Evolutionary conservation across 345 rosid species (phyloP).

Genomic region (Gossypium anomalum): DNA sequence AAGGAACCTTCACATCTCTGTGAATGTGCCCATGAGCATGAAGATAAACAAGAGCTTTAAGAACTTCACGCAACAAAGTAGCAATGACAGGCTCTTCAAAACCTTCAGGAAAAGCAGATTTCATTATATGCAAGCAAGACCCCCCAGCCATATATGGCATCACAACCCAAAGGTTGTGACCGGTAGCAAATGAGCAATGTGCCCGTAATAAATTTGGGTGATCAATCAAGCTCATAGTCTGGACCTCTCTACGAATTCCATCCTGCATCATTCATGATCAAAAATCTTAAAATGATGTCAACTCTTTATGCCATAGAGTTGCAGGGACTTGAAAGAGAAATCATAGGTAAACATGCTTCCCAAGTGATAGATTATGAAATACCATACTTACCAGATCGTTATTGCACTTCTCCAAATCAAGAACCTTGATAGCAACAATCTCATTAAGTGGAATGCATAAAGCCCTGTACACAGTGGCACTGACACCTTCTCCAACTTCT

Average conservation of each 20-base stretch:
- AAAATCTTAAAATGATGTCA: neutral
- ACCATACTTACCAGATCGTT: constrained; percentile 67
- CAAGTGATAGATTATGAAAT: constrained; percentile 14
- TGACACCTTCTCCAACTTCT: constrained; percentile 98
- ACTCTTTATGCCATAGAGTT: neutral
- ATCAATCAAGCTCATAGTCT: constrained; percentile 82
- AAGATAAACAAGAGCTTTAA: constrained; percentile 94
- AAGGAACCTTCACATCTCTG: constrained; percentile 90
- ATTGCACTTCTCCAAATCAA: constrained; percentile 95
- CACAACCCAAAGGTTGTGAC: constrained; percentile 91
- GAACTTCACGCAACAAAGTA: constrained; percentile 77
- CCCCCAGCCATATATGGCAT: constrained; percentile 99
- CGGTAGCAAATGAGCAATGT: constrained; percentile 83
- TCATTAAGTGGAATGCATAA: constrained; percentile 86
- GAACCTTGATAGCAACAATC: constrained; percentile 89
- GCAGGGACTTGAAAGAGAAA: neutral
- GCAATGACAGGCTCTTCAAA: constrained; percentile 96
- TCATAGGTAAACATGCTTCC: constrained; percentile 6
- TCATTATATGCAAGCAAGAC: constrained; percentile 93
- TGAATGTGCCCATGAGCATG: constrained; percentile 95
- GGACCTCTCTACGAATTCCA: constrained; percentile 94
- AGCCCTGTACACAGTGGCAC: constrained; percentile 87
- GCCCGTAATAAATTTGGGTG: constrained; percentile 87
- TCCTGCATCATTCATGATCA: constrained; percentile 50
- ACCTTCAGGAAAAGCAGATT: constrained; percentile 78